Conservation (phyloP, 2,329 filamentous ascomycete species). For the Curvularia sp. region DNA sequence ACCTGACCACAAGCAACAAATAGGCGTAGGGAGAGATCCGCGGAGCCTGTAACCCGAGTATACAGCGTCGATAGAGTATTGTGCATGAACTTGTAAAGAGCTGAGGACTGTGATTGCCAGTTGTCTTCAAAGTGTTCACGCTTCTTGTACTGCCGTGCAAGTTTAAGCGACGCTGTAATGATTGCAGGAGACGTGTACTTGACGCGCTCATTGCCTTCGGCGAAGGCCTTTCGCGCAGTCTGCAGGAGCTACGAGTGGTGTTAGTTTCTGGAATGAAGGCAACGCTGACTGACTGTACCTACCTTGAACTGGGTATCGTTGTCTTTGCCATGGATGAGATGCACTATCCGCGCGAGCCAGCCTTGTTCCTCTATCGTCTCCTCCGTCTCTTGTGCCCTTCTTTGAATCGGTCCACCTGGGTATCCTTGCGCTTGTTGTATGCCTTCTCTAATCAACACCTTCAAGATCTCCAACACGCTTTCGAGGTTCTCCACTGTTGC, state of each 20-base stretch:
- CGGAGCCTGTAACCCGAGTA: constrained; percentile 82
- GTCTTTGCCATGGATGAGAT: constrained; percentile 80
- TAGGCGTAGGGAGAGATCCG: constrained; percentile 85
- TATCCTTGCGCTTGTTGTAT: constrained; percentile 82
- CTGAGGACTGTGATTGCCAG: constrained; percentile 75
- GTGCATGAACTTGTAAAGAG: constrained; percentile 95
- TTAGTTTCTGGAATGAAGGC: constrained; percentile 13
- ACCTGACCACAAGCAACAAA: constrained; percentile 94
- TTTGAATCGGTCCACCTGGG: constrained; percentile 75
- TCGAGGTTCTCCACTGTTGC: constrained; percentile 80
- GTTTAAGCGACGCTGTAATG: constrained; percentile 86
- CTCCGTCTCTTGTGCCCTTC: constrained; percentile 84
- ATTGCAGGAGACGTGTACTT: constrained; percentile 94
- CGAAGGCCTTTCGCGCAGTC: constrained; percentile 83
- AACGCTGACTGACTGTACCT: constrained; percentile 12
- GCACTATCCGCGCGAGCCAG: constrained; percentile 91
- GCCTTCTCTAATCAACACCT: constrained; percentile 92
- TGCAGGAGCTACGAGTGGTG: constrained; percentile 71
- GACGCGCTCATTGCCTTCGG: constrained; percentile 92
- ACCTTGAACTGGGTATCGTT: constrained; percentile 93
- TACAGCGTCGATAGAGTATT: constrained; percentile 86
- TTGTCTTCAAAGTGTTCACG: constrained; percentile 86
- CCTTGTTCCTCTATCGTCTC: constrained; percentile 98
- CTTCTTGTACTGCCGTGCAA: constrained; percentile 86
- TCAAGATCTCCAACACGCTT: constrained; percentile 85